Evolutionary conservation across 352 stramenopile genomes (phyloP), one percentile per base, ranked within the genome.

Genomic region (Ophiocytium majus): DNA sequence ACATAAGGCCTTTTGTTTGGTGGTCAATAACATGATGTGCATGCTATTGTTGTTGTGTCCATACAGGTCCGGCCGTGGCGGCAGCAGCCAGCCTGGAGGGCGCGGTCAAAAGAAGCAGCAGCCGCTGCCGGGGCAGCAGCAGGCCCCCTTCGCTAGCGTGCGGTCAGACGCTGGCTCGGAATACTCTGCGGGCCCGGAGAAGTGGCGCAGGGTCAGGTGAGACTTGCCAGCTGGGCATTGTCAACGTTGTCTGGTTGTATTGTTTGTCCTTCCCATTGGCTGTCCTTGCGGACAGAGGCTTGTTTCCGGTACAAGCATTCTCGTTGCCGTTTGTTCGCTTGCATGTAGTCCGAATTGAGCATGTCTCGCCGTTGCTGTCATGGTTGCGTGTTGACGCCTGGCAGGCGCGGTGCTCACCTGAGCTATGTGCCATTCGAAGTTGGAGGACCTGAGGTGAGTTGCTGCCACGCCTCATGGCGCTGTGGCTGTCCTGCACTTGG

Each of bases 371-470:
- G 37, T 32, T 35, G 49, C 32, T 57, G 10, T 57, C 5, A 5
- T 57, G 43, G 5, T 57, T 5, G 43, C 43, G 43, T 14, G 5
- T 5, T 14, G 5, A 14, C 5, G 43, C 5, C 5, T 5, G 36
- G 82, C 35, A 78, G 66, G 35, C 66, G 66, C 66, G 80, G 84
- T 33, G 80, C 71, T 10, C 50, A 83, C 34, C 74, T 85, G 75
- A 88, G 84, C 75, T 88, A 88, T 50, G 63, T 85, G 80, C 84
- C 84, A 14, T 88, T 88, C 32, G 79, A 88, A 43, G 81, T 88
- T n/a, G 84, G 85, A 35, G 84, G 85, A n/a, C 80, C 85, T 33
- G 14, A 85, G 43, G 84, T 78, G 5, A 78, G 35, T 43, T 78
- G 32, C 5, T 17, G 5, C 5, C 5, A 78, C 5, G 5, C 5